Percentiles rank a stretch among this genome's conserved stretches.
Conservation (phyloP, 2,329 filamentous ascomycete species). For the Bipolaris sorokiniana region DNA sequence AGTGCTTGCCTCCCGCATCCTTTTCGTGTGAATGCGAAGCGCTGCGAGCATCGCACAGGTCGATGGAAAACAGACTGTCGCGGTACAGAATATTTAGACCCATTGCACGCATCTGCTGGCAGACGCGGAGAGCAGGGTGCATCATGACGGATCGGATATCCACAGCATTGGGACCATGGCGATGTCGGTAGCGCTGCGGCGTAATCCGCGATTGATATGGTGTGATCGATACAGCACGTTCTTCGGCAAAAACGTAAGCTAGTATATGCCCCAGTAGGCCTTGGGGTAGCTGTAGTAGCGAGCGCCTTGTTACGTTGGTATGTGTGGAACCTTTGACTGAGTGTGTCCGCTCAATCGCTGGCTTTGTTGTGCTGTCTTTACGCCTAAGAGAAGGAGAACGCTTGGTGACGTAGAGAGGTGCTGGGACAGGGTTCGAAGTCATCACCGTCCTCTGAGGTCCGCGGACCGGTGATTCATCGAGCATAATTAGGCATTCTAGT, state of each 20-base stretch:
- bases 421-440: background rate
- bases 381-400: conserved; percentile 15
- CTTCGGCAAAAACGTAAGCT: conserved; percentile 25
- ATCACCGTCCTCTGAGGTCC: background rate
- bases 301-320: conserved; percentile 4
- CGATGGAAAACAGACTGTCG: conserved; percentile 31
- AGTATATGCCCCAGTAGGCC: conserved; percentile 30
- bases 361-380: background rate
- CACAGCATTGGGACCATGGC: conserved; percentile 25
- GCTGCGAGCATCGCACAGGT: conserved; percentile 27
- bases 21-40: conserved; percentile 17
- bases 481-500: conserved; percentile 8
- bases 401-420: conserved; percentile 16
- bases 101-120: conserved; percentile 2
- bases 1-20: conserved; percentile 21
- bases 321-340: background rate
- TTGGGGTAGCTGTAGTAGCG: conserved; percentile 21
- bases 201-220: conserved; percentile 16
- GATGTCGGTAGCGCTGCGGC: conserved; percentile 26
- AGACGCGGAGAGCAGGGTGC: conserved; percentile 12
- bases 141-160: conserved; percentile 27
- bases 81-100: conserved; percentile 28
- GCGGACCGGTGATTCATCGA: conserved; percentile 2
- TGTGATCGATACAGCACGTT: conserved; percentile 23
- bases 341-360: background rate